Evolutionary conservation across 2,329 filamentous ascomycete species (phyloP).

Genomic region (Aureobasidium sp.): DNA sequence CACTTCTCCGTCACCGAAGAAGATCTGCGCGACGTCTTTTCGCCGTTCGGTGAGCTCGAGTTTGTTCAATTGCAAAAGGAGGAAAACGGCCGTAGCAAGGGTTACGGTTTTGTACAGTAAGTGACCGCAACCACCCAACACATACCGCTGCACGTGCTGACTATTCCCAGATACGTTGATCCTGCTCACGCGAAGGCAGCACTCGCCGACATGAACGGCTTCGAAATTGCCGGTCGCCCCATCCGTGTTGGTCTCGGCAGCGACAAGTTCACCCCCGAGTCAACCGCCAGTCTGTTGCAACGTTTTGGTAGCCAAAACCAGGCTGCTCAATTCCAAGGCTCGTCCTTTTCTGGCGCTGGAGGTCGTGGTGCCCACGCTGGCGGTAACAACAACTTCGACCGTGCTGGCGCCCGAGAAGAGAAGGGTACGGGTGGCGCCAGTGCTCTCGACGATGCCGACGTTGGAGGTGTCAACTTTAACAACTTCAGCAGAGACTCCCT

Average conservation of each 20-base stretch:
- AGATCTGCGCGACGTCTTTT: constrained; percentile 92
- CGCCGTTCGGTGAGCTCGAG: constrained; percentile 94
- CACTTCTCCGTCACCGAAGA: constrained; percentile 98
- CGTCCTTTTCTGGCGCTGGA: constrained; percentile 82
- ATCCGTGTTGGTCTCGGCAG: constrained; percentile 99
- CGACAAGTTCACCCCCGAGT: constrained; percentile 99
- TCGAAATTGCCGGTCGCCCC: constrained; percentile 92
- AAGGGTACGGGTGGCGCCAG: constrained; percentile 83
- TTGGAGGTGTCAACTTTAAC: constrained; percentile 98
- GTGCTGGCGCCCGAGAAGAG: constrained; percentile 78
- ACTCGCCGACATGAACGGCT: constrained; percentile 98
- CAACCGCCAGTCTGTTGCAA: constrained; percentile 84
- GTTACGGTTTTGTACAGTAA: constrained; percentile 98
- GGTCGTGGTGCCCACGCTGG: constrained; percentile 79
- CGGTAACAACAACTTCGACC: constrained; percentile 71
- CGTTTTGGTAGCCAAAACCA: constrained; percentile 75
- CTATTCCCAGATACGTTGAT: constrained; percentile 42
- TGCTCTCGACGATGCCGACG: constrained; percentile 94
- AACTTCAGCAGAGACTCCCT: constrained; percentile 97
- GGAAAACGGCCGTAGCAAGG: constrained; percentile 79
- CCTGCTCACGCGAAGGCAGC: constrained; percentile 88
- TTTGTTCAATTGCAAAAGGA: constrained; percentile 98
- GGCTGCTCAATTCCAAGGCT: constrained; percentile 67
- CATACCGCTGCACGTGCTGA: constrained; percentile 15
- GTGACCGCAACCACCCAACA: constrained; percentile 34